Percentiles rank a stretch among this genome's conserved stretches.
Evolutionary conservation across 2,329 filamentous ascomycete species (phyloP).

Genomic region (Fusarium sp.): DNA sequence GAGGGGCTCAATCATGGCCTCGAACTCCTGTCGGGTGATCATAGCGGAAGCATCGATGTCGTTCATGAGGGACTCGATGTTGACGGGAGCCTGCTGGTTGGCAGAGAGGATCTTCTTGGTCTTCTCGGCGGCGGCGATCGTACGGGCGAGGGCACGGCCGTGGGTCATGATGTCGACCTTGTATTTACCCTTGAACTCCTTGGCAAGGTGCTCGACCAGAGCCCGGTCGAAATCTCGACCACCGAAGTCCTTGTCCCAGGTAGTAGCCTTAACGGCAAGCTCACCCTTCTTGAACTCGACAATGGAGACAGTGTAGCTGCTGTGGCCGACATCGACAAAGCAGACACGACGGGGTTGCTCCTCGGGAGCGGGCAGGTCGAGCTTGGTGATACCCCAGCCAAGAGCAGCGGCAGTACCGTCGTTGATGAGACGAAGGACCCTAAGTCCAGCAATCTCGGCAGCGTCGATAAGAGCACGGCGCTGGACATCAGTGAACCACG

Average conservation of each 20-base stretch:
- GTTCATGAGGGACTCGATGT: constrained; percentile 99
- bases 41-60: constrained; percentile 91
- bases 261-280: constrained; percentile 91
- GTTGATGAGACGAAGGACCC: constrained; percentile 94
- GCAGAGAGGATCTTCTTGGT: constrained; percentile 98
- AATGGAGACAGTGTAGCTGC: constrained; percentile 93
- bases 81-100: constrained; percentile 92
- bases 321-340: constrained; percentile 96
- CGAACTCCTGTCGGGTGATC: constrained; percentile 94
- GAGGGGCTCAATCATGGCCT: constrained; percentile 89
- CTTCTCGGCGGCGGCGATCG: constrained; percentile 92
- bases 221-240: constrained; percentile 98
- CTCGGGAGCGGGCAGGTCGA: constrained; percentile 88
- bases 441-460: constrained; percentile 92
- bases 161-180: constrained; percentile 96
- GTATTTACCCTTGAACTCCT: constrained; percentile 98
- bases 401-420: constrained; percentile 97
- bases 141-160: constrained; percentile 89
- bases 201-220: constrained; percentile 92
- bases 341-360: constrained; percentile 92
- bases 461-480: constrained; percentile 91
- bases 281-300: constrained; percentile 99
- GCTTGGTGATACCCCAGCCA: constrained; percentile 97
- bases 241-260: constrained; percentile 96
- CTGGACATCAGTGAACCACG: constrained; percentile 98